Evolutionary conservation across 2,329 filamentous ascomycete genomes (phyloP).

Genomic region (Acephala macrosclerotiorum): DNA sequence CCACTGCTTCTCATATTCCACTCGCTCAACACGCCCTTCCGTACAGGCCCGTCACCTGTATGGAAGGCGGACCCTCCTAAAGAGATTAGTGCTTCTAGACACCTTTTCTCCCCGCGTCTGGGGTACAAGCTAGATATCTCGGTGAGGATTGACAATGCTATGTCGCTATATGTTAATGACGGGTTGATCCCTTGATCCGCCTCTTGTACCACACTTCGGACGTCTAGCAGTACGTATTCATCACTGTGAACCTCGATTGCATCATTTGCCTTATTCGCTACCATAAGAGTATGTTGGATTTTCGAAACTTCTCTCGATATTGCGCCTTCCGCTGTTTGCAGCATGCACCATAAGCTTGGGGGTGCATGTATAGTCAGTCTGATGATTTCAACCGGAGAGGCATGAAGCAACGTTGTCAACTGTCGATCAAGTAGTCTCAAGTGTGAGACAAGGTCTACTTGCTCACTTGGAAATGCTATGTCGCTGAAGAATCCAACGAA

Average conservation of each 20-base stretch:
- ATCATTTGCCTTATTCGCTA: slow-evolving; percentile 43
- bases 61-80: slow-evolving; percentile 74
- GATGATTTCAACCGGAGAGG: background rate
- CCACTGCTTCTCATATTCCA: background rate
- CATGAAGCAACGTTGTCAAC: background rate
- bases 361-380: background rate
- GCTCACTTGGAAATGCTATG: background rate
- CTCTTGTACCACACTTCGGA: slow-evolving; percentile 76
- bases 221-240: slow-evolving; percentile 75
- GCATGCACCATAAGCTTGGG: background rate
- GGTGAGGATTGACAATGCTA: slow-evolving; percentile 67
- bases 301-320: slow-evolving; percentile 1
- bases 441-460: background rate
- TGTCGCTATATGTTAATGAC: slow-evolving; percentile 42
- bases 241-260: slow-evolving; percentile 74
- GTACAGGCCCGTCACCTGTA: slow-evolving; percentile 25
- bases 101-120: slow-evolving; percentile 54
- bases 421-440: background rate
- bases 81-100: slow-evolving; percentile 68
- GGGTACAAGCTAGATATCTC: slow-evolving; percentile 74
- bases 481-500: background rate
- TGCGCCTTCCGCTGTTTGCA: background rate
- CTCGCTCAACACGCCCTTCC: background rate
- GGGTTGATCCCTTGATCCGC: slow-evolving; percentile 46
- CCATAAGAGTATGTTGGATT: background rate